Base-by-base conservation (phyloP, 2,329 filamentous ascomycete genomes). In the Onygenales sp. region DNA sequence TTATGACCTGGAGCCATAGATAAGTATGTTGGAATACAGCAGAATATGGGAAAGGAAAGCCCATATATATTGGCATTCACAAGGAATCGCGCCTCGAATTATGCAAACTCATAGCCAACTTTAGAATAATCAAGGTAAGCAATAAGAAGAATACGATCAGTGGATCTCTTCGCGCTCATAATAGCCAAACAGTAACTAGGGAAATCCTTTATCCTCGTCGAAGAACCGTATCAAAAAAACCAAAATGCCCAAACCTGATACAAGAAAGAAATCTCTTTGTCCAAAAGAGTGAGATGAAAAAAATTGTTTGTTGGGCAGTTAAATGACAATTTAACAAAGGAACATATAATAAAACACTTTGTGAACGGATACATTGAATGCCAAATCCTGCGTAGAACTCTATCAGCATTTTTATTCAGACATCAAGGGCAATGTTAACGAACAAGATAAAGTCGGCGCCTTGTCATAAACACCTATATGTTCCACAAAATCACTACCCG, bases 401-500 rank as follows among this genome's bases (percentile, higher is more conserved):
- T 33, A 11, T 11, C 32, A 42, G 32, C 32, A 21, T 31, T 14
- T 44, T 36, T 39, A 9, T 33, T 36, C 36, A 49, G 32, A 48
- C 45, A 49, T 52, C 51, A 52, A 43, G 36, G 42, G 40, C 27
- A 17, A 40, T 48, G 70, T n/a, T 67, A 59, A 2, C 77, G 75
- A 1, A 55, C 44, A 17, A 39, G 62, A 60, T 65, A 63, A 67
- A 68, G 69, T 66, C 63, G 59, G 61, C 49, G 65, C 68, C 63
- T 68, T 70, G 65, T 62, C 49, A 51, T 55, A 52, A 52, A 58
- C 37, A 31, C 31, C 33, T 52, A n/a, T 27, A 40, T 42, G 43
- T 17, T 50, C 33, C 44, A 37, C 3, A 5, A 10, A 43, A 43
- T 27, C 32, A 31, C 70, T 67, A 88, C 48, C 78, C 80, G 45